These are phyloP conservation scores for Pleurotus eryngii DNA, from an alignment of 768 basidiomycete species.

Conservation along the genomic window DNA sequence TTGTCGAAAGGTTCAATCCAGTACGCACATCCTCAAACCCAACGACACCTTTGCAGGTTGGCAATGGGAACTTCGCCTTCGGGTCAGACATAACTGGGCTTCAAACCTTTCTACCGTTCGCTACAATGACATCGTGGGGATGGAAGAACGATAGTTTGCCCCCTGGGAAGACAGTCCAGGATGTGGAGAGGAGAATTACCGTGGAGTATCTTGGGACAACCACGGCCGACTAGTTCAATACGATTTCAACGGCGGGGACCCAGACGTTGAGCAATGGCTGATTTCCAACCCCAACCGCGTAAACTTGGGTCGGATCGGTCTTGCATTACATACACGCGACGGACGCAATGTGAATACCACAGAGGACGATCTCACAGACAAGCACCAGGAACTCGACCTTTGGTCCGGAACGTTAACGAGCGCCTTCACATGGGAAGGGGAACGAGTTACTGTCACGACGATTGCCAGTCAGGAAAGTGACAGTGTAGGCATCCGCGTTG, in stretches of 20 bases:
- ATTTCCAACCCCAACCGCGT: constrained; percentile 56
- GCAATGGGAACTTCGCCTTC: constrained; percentile 62
- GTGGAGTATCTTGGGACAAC: constrained; percentile 47
- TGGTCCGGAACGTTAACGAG: constrained; percentile 54
- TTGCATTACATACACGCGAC: constrained; percentile 34
- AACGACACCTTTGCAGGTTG: constrained; percentile 54
- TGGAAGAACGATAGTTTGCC: constrained; percentile 62
- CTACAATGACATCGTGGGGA: constrained; percentile 56
- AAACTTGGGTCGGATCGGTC: constrained; percentile 49
- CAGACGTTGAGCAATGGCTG: constrained; percentile 48
- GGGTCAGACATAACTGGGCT: constrained; percentile 56
- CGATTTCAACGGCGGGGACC: constrained; percentile 43
- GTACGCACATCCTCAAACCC: constrained; percentile 41
- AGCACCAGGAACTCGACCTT: constrained; percentile 45
- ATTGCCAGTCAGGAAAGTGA: constrained; percentile 35
- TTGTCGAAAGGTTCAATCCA: constrained; percentile 51
- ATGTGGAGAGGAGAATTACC: constrained; percentile 42
- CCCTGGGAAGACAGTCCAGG: constrained; percentile 32
- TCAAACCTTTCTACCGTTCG: constrained; percentile 54
- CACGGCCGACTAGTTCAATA: constrained; percentile 49
- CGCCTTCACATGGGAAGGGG: constrained; percentile 35
- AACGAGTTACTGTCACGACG: constrained; percentile 35
- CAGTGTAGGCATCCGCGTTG: constrained; percentile 36
- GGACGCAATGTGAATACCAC: constrained; percentile 28
- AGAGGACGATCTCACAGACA: constrained; percentile 33